phyloP scores from a whole-genome alignment of 2,329 filamentous ascomycete genomes.

The Parafenestella ontariensis region DNA sequence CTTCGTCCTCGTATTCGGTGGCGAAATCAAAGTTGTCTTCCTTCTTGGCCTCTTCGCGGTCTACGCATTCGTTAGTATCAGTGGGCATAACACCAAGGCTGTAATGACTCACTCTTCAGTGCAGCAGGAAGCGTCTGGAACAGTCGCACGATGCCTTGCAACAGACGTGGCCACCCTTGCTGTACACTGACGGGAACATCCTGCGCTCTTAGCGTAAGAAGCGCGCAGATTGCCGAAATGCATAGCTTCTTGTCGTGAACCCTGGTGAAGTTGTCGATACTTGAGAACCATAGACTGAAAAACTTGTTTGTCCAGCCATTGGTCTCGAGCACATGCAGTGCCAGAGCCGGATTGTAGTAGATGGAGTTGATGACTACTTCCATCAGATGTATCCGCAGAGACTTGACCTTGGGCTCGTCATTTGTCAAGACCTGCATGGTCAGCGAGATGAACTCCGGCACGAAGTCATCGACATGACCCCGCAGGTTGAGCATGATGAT shows the following conservation, averaged over 20 bases:
- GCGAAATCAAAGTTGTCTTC: constrained; percentile 79
- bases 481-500: constrained; percentile 96
- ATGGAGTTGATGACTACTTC: constrained; percentile 99
- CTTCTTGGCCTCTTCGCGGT: constrained; percentile 89
- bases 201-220: constrained; percentile 79
- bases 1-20: constrained; percentile 76
- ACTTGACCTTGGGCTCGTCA: constrained; percentile 85
- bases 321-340: constrained; percentile 85
- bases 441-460: constrained; percentile 87
- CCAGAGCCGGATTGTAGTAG: constrained; percentile 91
- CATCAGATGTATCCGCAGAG: constrained; percentile 94
- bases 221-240: constrained; percentile 87
- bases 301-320: constrained; percentile 98
- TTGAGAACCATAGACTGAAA: constrained; percentile 97
- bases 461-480: constrained; percentile 84
- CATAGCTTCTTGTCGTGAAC: constrained; percentile 99
- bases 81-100: constrained; percentile 11
- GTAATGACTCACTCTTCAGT: constrained; percentile 72
- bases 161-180: constrained; percentile 89
- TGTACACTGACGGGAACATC: constrained; percentile 92
- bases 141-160: constrained; percentile 86
- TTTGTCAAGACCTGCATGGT: constrained; percentile 82
- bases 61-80: constrained; percentile 51
- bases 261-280: constrained; percentile 88
- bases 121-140: constrained; percentile 92